Evolutionary conservation across 2,329 filamentous ascomycete species (phyloP), one percentile per base, ranked within the genome.

Genomic region (Rhynchosporium secalis): DNA sequence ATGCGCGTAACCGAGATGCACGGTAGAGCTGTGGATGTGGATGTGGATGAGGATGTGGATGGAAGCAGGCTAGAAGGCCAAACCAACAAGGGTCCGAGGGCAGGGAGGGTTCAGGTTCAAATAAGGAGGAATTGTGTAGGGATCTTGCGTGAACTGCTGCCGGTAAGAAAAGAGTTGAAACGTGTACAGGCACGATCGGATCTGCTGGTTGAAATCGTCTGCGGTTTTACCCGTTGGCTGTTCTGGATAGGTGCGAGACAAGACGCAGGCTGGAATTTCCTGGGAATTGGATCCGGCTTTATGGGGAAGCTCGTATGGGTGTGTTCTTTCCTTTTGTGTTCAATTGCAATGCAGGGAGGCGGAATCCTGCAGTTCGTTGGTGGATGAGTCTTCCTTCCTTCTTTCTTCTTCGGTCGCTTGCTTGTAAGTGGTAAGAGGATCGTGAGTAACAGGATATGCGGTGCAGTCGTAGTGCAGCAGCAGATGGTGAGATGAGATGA

Each of bases 1-100:
- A 62, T 48, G 64, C 64, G 49, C 49, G 63, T 68, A 70, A 62
- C 69, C 67, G 71, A 69, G 65, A 66, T 62, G 67, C 56, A 67
- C 47, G 15, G 47, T 36, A 49, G 28, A 49, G 47, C 20, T 20
- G 20, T 20, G 20, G 10, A n/a, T n/a, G 47, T 33, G 33, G 33
- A 48, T 48, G 49, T 12, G 49, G 13, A 29, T 4, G 15, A 8
- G 49, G 31, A 36, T 13, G 49, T n/a, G 26, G 51, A 15, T 55
- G 29, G 51, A 28, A 40, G 36, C 31, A 36, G 20, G 33, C 20
- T 36, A 38, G 51, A 28, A 28, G 51, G 49, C 26, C 20, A 36
- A 36, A 36, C 33, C 33, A 36, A 33, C 51, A n/a, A 54, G 51
- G 51, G 51, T 54, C 51, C 36, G 51, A 54, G 56, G 20, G 28